These are phyloP conservation scores for Lactuca sativa DNA, from an alignment of 129 eudicot genomes.

Conservation along the genomic window DNA sequence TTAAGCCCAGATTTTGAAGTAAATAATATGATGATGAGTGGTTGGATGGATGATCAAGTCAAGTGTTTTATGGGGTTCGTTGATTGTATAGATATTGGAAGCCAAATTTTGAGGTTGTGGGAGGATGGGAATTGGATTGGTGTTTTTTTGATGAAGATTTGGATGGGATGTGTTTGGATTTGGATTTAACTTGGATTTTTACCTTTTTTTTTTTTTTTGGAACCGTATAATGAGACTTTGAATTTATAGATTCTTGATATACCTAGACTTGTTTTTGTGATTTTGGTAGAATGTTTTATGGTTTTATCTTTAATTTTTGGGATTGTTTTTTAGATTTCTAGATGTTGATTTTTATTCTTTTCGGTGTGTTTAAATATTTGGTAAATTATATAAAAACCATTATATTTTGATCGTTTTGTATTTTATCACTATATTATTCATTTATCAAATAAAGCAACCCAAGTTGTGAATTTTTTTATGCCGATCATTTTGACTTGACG, in stretches of 20 bases:
- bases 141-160: slow-evolving; percentile 13
- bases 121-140: slow-evolving; percentile 3
- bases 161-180: slow-evolving; percentile 20
- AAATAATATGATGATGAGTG: slow-evolving; percentile 12
- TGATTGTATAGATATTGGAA: slow-evolving; percentile 29
- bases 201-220: background rate
- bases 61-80: slow-evolving; percentile 6
- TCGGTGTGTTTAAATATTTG: background rate
- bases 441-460: too few relatives aligned
- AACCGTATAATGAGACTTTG: background rate
- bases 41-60: slow-evolving; percentile 1
- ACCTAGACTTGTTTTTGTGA: background rate
- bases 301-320: slow-evolving; percentile 12
- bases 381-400: too few relatives aligned
- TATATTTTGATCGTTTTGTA: slow-evolving; percentile 11
- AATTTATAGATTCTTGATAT: slow-evolving; percentile 12
- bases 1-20: slow-evolving; percentile 25
- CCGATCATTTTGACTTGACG: too few relatives aligned
- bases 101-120: slow-evolving; percentile 25
- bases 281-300: slow-evolving; percentile 7
- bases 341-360: background rate
- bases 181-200: background rate
- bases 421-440: too few relatives aligned
- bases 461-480: too few relatives aligned
- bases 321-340: background rate